These are phyloP conservation scores for Talaromyces sp. DNA, from an alignment of 2,329 filamentous ascomycete species.

Conservation along the genomic window DNA sequence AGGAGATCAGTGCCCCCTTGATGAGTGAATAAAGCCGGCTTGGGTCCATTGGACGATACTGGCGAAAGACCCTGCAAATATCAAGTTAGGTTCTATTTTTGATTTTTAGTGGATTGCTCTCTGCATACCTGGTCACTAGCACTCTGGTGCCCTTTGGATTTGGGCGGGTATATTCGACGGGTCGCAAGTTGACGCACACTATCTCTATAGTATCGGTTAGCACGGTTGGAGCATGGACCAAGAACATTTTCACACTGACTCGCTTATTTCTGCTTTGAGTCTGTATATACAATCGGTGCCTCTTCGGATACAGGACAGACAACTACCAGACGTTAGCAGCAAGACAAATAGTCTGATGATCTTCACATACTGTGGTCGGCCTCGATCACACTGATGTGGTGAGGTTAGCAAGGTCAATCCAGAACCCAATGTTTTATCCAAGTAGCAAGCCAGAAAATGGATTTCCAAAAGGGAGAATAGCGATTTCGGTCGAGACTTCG, in stretches of 20 bases:
- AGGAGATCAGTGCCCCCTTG: slow-evolving; percentile 10
- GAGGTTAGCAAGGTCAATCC: neutral
- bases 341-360: neutral
- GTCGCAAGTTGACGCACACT: slow-evolving; percentile 1
- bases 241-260: neutral
- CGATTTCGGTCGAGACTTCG: no score
- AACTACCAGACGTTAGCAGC: neutral
- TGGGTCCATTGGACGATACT: slow-evolving; percentile 4
- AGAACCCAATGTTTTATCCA: neutral
- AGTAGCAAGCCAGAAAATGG: neutral
- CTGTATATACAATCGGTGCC: slow-evolving; percentile 12
- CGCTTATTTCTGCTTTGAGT: slow-evolving; percentile 7
- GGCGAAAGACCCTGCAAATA: slow-evolving; percentile 3
- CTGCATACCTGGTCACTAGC: slow-evolving; percentile 4
- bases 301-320: slow-evolving; percentile 12
- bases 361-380: slow-evolving; percentile 10
- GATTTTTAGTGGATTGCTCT: neutral
- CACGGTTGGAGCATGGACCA: neutral
- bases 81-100: neutral
- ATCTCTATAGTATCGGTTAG: slow-evolving; percentile 2
- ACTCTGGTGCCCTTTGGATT: neutral
- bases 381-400: slow-evolving; percentile 9
- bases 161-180: slow-evolving; percentile 9
- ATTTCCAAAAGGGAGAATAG: no score
- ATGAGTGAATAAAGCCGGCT: slow-evolving; percentile 10